Conservation (phyloP, 768 basidiomycete genomes). For the Serendipita vermifera region DNA sequence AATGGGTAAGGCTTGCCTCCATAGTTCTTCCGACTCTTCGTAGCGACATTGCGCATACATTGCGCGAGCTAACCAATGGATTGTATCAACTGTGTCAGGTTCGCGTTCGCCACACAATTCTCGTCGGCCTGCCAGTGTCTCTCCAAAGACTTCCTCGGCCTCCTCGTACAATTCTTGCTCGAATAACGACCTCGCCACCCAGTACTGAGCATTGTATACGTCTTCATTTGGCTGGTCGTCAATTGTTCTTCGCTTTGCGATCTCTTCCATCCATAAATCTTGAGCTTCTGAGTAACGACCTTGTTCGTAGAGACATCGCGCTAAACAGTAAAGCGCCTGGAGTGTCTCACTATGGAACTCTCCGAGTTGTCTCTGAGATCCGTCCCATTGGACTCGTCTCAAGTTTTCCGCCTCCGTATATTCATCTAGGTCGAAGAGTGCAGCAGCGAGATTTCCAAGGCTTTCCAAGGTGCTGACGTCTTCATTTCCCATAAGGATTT, state of each 20-base stretch:
- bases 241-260: neutral
- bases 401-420: too few species aligned
- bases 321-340: conserved; percentile 5
- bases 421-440: too few species aligned
- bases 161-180: neutral
- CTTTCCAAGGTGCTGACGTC: too few species aligned
- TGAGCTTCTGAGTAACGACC: neutral
- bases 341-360: too few species aligned
- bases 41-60: neutral
- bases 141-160: neutral
- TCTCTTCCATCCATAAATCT: neutral
- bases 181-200: neutral
- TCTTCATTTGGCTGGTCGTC: neutral
- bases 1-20: too few species aligned
- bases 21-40: neutral
- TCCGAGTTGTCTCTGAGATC: too few species aligned
- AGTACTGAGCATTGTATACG: neutral
- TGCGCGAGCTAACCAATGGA: neutral
- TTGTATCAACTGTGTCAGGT: neutral
- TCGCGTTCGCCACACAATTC: neutral
- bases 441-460: too few species aligned
- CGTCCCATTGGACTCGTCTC: too few species aligned
- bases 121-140: neutral
- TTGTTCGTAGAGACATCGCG: neutral
- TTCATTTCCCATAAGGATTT: too few species aligned